Percentiles rank a stretch among this genome's conserved stretches.
These are phyloP conservation scores for Epichloe festucae DNA, from an alignment of 2,329 filamentous ascomycete genomes.

Conservation along the genomic window DNA sequence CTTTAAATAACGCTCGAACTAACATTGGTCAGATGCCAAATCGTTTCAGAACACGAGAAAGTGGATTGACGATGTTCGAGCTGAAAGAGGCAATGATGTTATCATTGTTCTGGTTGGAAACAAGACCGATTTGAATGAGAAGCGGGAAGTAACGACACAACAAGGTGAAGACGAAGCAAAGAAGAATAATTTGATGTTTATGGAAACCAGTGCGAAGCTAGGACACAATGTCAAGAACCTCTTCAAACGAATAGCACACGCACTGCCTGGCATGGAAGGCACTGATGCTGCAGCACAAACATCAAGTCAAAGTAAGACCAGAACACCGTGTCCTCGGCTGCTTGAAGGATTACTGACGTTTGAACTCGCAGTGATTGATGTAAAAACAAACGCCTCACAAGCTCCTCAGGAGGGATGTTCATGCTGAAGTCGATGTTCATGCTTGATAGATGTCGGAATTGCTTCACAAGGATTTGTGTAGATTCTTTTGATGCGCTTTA, in stretches of 20 bases:
- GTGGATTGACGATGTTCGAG: constrained; percentile 97
- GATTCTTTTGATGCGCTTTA: background rate
- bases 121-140: constrained; percentile 98
- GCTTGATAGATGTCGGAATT: background rate
- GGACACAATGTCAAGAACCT: constrained; percentile 96
- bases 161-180: constrained; percentile 97
- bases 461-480: background rate
- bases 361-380: constrained; percentile 65
- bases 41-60: constrained; percentile 98
- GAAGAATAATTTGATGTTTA: constrained; percentile 97
- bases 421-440: constrained; percentile 16
- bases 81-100: constrained; percentile 93
- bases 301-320: constrained; percentile 59
- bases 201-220: constrained; percentile 95
- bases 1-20: background rate
- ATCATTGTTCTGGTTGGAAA: constrained; percentile 98
- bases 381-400: constrained; percentile 66
- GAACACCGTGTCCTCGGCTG: background rate
- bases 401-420: constrained; percentile 59
- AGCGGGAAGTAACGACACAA: constrained; percentile 89
- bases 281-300: constrained; percentile 64
- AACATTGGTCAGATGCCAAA: constrained; percentile 53
- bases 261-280: constrained; percentile 93
- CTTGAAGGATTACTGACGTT: constrained; percentile 11
- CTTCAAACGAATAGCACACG: constrained; percentile 96